Evolutionary conservation across 2,329 filamentous ascomycete species (phyloP).

Genomic region (Colletotrichum musae): DNA sequence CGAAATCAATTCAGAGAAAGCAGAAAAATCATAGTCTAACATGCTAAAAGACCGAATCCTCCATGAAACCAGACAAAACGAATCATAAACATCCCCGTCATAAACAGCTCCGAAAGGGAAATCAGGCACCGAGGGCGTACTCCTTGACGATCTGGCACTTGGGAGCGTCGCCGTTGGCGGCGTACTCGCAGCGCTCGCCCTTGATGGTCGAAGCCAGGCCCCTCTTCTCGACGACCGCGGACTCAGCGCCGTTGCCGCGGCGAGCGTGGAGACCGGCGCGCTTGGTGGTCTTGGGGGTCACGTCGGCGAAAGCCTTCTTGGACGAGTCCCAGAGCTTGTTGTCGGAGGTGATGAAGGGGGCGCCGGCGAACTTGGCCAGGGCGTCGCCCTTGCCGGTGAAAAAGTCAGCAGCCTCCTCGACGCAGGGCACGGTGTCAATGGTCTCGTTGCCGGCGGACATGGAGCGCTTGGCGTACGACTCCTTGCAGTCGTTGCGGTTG

Average conservation of each 20-base stretch:
- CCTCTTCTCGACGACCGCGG: conserved; percentile 9
- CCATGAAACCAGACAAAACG: conserved; percentile 3
- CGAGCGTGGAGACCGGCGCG: conserved; percentile 14
- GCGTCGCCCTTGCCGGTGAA: conserved; percentile 3
- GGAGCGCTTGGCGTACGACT: conserved; percentile 8
- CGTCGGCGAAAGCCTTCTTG: conserved; percentile 21
- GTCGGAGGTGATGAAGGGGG: conserved; percentile 26
- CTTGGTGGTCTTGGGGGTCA: conserved; percentile 21
- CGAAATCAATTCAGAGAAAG: conserved; percentile 1
- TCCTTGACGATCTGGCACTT: conserved; percentile 18
- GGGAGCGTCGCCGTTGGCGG: conserved; percentile 2
- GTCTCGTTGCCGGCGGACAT: conserved; percentile 1
- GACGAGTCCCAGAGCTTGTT: conserved; percentile 25
- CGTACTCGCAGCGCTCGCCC: conserved; percentile 26
- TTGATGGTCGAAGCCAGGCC: conserved; percentile 19
- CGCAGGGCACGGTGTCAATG: conserved; percentile 4
- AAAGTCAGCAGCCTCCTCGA: conserved; percentile 11
- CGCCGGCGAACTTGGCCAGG: conserved; percentile 15
- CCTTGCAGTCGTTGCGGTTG: conserved; percentile 23
- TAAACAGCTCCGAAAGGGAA: too few relatives aligned
- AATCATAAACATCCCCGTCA: not conserved
- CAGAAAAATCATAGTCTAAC: not conserved
- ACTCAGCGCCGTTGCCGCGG: not conserved
- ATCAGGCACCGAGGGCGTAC: conserved; percentile 11
- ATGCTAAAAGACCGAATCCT: conserved; percentile 5